Conservation (phyloP, 441 rosid species). For the Croton setiger region DNA sequence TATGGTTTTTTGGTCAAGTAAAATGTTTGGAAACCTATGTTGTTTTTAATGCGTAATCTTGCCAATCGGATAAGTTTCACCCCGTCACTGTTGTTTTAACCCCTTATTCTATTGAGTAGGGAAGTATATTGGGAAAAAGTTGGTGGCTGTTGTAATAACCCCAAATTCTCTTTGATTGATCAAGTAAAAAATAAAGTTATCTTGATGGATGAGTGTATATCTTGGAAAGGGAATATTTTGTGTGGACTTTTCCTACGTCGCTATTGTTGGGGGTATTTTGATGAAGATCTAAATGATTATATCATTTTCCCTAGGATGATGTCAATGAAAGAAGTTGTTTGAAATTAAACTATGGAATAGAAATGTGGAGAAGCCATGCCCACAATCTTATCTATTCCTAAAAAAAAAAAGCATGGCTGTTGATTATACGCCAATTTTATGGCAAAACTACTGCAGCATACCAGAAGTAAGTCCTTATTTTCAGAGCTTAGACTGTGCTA, state of each 20-base stretch:
- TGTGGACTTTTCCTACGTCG: not conserved
- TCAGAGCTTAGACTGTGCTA: not conserved
- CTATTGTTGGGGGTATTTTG: not conserved
- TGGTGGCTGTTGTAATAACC: too few relatives aligned
- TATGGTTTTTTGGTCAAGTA: too few relatives aligned
- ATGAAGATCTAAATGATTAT: not conserved
- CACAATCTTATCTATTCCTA: not conserved
- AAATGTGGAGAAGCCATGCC: not conserved
- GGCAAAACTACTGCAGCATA: constrained; percentile 15
- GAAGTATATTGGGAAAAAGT: too few relatives aligned
- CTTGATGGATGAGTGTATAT: not conserved
- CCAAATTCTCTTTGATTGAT: not conserved
- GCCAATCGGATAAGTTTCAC: too few relatives aligned
- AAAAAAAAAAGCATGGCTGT: not conserved
- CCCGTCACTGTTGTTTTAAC: not conserved
- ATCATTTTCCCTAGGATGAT: not conserved
- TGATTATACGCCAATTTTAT: constrained; percentile 6
- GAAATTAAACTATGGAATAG: not conserved
- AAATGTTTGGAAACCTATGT: not conserved
- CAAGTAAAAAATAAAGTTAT: not conserved
- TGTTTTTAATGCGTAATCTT: too few relatives aligned
- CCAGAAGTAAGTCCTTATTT: constrained; percentile 18
- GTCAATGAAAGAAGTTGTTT: not conserved
- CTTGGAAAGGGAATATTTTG: not conserved
- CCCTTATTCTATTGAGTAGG: not conserved